Conservation (phyloP, 75 land plant genomes). For the Chamaecyparis obtusa region DNA sequence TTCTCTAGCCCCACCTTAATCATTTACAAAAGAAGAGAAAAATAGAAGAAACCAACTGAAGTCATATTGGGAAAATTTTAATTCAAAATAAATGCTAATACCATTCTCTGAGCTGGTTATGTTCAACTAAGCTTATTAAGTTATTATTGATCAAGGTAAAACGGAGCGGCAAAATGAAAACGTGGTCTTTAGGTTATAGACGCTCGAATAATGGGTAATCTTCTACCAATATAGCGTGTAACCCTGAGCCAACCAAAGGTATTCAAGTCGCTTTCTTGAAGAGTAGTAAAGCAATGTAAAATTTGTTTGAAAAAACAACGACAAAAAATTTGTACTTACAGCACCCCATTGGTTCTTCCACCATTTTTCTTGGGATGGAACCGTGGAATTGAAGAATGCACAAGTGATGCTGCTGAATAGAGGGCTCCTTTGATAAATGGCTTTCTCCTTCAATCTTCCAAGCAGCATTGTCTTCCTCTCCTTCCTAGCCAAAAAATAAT, state of each 20-base stretch:
- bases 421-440: neutral
- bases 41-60: neutral
- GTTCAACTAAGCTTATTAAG: neutral
- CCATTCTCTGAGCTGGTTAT: neutral
- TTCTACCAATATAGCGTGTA: too few species aligned
- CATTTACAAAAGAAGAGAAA: neutral
- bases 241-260: neutral
- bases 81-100: neutral
- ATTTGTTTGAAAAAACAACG: neutral
- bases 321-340: slow-evolving; percentile 14
- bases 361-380: slow-evolving; percentile 21
- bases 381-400: slow-evolving; percentile 21
- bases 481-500: neutral
- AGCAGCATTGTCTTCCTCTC: neutral
- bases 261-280: neutral
- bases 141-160: too few species aligned
- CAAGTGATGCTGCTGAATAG: neutral
- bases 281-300: neutral
- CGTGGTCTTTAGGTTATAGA: neutral
- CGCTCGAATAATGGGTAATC: too few species aligned
- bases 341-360: slow-evolving; percentile 26
- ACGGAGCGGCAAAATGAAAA: too few species aligned
- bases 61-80: too few species aligned
- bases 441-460: neutral
- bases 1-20: neutral